phyloP scores from a whole-genome alignment of 116 monocot species.

The Trichopus zeylanicus region DNA sequence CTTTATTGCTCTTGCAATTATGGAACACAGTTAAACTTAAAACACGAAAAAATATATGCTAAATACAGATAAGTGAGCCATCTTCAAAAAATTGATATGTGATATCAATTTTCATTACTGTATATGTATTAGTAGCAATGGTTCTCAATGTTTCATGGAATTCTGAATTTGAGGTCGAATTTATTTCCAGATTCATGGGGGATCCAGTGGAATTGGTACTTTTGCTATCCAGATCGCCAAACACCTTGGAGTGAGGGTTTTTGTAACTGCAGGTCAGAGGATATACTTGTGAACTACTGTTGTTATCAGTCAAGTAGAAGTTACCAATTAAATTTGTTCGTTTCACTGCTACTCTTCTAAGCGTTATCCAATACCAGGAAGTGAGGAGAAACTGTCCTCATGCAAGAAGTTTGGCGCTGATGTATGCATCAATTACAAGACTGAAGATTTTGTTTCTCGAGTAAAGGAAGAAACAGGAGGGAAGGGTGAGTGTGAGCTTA shows the following conservation, averaged over 20 bases:
- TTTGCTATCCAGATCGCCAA: conserved; percentile 96
- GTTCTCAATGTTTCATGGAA: background rate
- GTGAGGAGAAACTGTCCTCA: conserved; percentile 64
- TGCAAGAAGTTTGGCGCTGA: conserved; percentile 88
- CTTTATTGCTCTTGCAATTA: no score
- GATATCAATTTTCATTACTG: no score
- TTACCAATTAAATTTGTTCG: background rate
- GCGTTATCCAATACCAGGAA: conserved; percentile 33
- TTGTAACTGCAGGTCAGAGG: conserved; percentile 70
- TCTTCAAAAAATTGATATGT: no score
- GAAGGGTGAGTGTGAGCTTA: conserved; percentile 39
- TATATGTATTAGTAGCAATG: no score
- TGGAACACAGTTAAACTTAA: no score
- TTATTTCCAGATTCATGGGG: conserved; percentile 75
- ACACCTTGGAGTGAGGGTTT: conserved; percentile 56
- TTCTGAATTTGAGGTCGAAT: background rate
- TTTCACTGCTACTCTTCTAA: no score
- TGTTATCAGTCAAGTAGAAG: background rate
- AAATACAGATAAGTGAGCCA: no score
- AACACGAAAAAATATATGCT: no score
- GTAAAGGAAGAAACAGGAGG: conserved; percentile 91
- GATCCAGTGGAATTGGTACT: conserved; percentile 95
- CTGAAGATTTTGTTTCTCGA: conserved; percentile 85
- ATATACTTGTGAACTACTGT: background rate
- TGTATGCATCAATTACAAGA: conserved; percentile 92